phyloP scores from a whole-genome alignment of 305 asterid genomes.

The Fraxinus floribunda region DNA sequence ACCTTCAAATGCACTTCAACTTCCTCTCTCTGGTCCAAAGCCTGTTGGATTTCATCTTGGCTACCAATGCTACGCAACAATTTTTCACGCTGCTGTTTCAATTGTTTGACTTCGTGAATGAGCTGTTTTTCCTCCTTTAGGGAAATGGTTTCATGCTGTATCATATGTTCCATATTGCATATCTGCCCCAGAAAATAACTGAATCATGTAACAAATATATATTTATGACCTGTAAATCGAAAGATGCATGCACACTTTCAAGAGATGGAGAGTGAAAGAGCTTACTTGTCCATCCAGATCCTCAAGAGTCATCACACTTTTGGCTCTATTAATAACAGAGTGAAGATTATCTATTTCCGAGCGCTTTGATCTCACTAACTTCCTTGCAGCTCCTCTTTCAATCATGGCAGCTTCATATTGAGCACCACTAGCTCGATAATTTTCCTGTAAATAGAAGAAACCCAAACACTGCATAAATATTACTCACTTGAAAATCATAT shows the following conservation, averaged over 20 bases:
- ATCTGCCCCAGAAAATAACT: conserved; percentile 44
- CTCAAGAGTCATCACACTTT: conserved; percentile 75
- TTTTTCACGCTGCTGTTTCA: conserved; percentile 79
- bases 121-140: conserved; percentile 72
- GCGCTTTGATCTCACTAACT: conserved; percentile 65
- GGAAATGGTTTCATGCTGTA: conserved; percentile 77
- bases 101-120: conserved; percentile 80
- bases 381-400: conserved; percentile 54
- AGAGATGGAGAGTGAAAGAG: conserved; percentile 14
- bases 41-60: conserved; percentile 81
- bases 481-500: background rate
- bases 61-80: conserved; percentile 71
- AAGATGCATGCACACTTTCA: background rate
- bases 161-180: conserved; percentile 58
- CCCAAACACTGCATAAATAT: background rate
- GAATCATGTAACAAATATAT: background rate
- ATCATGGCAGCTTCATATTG: conserved; percentile 63
- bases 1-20: conserved; percentile 78
- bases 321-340: conserved; percentile 67
- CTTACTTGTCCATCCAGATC: conserved; percentile 73
- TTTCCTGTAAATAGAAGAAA: conserved; percentile 30
- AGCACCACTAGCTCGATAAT: conserved; percentile 47
- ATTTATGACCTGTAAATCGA: background rate
- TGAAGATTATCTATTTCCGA: conserved; percentile 78
- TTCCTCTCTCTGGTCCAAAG: conserved; percentile 69